Conservation (phyloP, 1,284 basidiomycete genomes). For the Microbotryomycetes sp. region DNA sequence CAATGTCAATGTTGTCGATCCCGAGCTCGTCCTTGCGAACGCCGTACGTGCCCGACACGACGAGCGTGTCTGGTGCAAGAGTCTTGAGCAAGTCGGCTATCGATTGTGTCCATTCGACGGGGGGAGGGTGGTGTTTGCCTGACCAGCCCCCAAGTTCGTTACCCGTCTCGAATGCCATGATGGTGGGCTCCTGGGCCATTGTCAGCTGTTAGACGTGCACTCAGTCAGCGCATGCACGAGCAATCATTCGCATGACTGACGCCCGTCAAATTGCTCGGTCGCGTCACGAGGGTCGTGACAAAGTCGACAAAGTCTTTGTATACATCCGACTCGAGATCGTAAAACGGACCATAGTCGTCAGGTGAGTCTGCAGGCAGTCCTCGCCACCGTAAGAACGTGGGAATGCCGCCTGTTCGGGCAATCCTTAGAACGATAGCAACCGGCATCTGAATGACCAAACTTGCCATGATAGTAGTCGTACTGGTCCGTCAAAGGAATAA, state of each 20-base stretch:
- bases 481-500: constrained; percentile 42
- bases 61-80: constrained; percentile 40
- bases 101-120: constrained; percentile 39
- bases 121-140: constrained; percentile 33
- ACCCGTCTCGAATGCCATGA: constrained; percentile 41
- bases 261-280: constrained; percentile 5
- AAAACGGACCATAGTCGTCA: constrained; percentile 24
- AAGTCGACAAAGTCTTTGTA: constrained; percentile 29
- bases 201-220: constrained; percentile 7
- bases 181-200: constrained; percentile 25
- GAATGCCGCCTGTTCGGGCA: constrained; percentile 25
- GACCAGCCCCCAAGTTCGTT: constrained; percentile 40
- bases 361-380: constrained; percentile 17
- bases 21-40: constrained; percentile 18
- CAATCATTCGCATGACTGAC: not conserved
- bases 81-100: constrained; percentile 39
- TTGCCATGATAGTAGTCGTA: constrained; percentile 36
- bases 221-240: not conserved
- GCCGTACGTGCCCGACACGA: constrained; percentile 33
- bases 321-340: constrained; percentile 12
- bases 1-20: constrained; percentile 25
- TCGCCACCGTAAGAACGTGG: constrained; percentile 33
- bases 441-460: too few relatives aligned
- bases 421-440: too few relatives aligned
- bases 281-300: constrained; percentile 22